phyloP scores from a whole-genome alignment of 331 rosid genomes.

The Quercus phellos region DNA sequence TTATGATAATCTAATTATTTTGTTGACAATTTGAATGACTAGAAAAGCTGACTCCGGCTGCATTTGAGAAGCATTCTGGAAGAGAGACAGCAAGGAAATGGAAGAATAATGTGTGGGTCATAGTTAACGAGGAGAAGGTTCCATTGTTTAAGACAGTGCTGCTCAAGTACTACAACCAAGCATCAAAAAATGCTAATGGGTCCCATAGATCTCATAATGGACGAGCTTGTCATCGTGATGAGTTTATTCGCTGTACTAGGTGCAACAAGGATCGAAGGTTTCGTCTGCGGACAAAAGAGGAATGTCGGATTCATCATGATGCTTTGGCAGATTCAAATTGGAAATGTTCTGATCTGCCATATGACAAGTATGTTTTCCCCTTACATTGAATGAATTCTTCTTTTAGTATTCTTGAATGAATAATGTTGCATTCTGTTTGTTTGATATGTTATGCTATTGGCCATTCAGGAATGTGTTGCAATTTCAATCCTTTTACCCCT shows the following conservation, averaged over 20 bases:
- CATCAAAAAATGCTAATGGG: slow-evolving; percentile 57
- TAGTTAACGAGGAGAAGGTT: slow-evolving; percentile 85
- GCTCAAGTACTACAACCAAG: slow-evolving; percentile 88
- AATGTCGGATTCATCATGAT: slow-evolving; percentile 81
- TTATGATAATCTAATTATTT: slow-evolving; percentile 12
- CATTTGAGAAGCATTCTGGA: slow-evolving; percentile 98
- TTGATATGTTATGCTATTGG: neutral
- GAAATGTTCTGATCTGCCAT: slow-evolving; percentile 79
- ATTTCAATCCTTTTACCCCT: neutral
- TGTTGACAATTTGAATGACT: slow-evolving; percentile 8
- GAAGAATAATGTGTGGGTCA: slow-evolving; percentile 96
- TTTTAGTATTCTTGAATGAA: neutral
- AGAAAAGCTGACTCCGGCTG: slow-evolving; percentile 87
- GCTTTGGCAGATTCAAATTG: slow-evolving; percentile 72
- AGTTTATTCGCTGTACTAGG: slow-evolving; percentile 64
- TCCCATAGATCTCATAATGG: slow-evolving; percentile 67
- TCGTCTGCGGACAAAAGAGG: slow-evolving; percentile 84
- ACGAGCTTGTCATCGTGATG: slow-evolving; percentile 78
- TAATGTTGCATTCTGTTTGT: neutral
- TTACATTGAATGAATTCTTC: neutral
- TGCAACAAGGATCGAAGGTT: slow-evolving; percentile 92
- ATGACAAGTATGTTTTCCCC: slow-evolving; percentile 70
- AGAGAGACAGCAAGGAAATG: slow-evolving; percentile 95
- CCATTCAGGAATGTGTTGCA: neutral
- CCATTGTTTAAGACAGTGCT: slow-evolving; percentile 75